Evolutionary conservation across 257 asterid species (phyloP).

Genomic region (Cordia subcordata): DNA sequence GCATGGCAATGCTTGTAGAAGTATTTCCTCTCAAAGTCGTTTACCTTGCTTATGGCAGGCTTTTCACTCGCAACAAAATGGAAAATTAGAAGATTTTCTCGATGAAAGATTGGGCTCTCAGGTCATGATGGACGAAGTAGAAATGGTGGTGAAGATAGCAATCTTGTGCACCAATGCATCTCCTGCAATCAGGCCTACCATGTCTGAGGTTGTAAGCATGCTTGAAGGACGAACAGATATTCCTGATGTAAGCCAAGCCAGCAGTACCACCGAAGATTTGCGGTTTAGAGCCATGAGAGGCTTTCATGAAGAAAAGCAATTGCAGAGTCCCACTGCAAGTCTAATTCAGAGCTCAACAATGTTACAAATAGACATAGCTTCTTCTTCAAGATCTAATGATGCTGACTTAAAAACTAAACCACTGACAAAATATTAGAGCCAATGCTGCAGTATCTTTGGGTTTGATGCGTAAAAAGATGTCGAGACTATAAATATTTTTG

Average conservation of each 20-base stretch:
- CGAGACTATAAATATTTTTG: neutral
- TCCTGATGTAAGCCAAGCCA: slow-evolving; percentile 51
- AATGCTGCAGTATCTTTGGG: neutral
- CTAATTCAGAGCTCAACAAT: slow-evolving; percentile 12
- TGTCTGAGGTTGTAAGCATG: slow-evolving; percentile 79
- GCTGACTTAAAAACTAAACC: slow-evolving; percentile 8
- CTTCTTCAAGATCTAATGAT: slow-evolving; percentile 16
- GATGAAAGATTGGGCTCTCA: slow-evolving; percentile 41
- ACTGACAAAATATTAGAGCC: neutral
- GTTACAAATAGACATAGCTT: slow-evolving; percentile 9
- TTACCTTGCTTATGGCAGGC: slow-evolving; percentile 41
- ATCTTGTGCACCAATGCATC: slow-evolving; percentile 68
- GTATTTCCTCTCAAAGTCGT: neutral
- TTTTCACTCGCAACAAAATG: slow-evolving; percentile 48
- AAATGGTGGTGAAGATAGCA: slow-evolving; percentile 52
- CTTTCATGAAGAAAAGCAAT: slow-evolving; percentile 43
- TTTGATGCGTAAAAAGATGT: neutral
- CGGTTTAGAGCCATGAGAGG: slow-evolving; percentile 75
- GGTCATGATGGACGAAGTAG: slow-evolving; percentile 46
- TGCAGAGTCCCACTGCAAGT: slow-evolving; percentile 22
- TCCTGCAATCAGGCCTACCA: slow-evolving; percentile 67
- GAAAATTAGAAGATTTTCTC: slow-evolving; percentile 44
- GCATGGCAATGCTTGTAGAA: neutral
- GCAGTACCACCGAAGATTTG: slow-evolving; percentile 45
- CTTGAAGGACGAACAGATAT: slow-evolving; percentile 55